Conservation (phyloP, 768 basidiomycete species). For the Rhizopogon salebrosus region DNA sequence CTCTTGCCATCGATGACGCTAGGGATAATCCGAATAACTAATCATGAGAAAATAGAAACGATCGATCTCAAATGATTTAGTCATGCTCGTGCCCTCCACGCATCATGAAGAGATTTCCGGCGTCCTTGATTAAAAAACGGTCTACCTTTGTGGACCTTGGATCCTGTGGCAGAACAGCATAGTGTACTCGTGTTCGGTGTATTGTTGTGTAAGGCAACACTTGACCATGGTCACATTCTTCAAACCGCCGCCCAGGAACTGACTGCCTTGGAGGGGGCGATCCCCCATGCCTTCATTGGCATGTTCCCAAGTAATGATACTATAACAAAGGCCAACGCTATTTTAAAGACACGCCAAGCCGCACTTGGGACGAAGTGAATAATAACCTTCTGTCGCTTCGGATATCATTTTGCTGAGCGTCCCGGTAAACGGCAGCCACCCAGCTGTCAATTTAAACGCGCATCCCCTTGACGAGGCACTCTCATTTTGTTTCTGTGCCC, state of each 20-base stretch:
- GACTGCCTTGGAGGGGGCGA: neutral
- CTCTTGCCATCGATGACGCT: neutral
- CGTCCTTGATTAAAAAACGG: neutral
- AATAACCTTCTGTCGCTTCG: neutral
- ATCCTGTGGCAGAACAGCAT: neutral
- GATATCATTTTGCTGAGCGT: neutral
- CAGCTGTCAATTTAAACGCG: neutral
- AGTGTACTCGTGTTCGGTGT: neutral
- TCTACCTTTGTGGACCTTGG: neutral
- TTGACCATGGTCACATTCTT: slow-evolving; percentile 1
- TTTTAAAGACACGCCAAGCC: neutral
- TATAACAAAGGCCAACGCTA: neutral
- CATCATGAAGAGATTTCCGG: neutral
- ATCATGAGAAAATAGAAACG: neutral
- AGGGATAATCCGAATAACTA: neutral
- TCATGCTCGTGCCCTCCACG: neutral
- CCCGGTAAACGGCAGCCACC: neutral
- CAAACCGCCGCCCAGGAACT: neutral
- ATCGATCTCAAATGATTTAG: neutral
- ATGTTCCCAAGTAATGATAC: neutral
- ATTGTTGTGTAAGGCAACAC: neutral
- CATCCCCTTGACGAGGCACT: neutral
- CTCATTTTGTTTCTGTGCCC: neutral
- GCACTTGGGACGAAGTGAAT: neutral
- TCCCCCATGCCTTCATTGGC: neutral